Evolutionary conservation across 2,329 filamentous ascomycete species (phyloP), one percentile per base, ranked within the genome.

Genomic region (Fonsecaea multimorphosa): DNA sequence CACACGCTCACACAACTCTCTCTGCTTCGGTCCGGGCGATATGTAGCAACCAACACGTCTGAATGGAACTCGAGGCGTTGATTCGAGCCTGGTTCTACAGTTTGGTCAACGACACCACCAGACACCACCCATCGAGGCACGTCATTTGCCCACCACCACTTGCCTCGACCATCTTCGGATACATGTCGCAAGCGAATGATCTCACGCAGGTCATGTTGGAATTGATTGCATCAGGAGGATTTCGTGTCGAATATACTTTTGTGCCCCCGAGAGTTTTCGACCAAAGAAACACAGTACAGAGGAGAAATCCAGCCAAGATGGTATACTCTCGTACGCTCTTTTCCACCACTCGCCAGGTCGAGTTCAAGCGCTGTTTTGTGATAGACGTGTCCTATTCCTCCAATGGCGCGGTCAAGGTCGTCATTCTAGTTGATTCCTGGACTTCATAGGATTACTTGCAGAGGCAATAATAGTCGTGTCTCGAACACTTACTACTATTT

Each of bases 101-200:
- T 40, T 55, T 56, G 36, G 65, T 62, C 46, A 62, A 57, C 58
- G 55, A 68, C 29, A 31, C 29, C 29, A 8, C 8, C 29, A 31
- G 29, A 31, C 62, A 60, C 46, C 38, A 60, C 63, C 54, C 58
- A 59, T 59, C 61, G 22, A 62, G 27, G 66, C 51, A 51, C 27
- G 60, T 63, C 46, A 44, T 64, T 64, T 54, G 38, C 54, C 65
- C 56, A 62, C 46, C 16, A n/a, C 22, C 24, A 40, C 51, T 55
- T 51, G 55, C 40, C 56, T 55, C 14, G 44, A 51, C 44, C 27
- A 32, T 44, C 36, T 36, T 52, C 60, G 34, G 58, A 62, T 67
- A 65, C 55, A 57, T 52, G 66, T 65, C 56, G 58, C 59, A 61
- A 49, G 46, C 63, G 58, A 68, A 62, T 68, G 54, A 68, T 63